A percentile compares a stretch with the other conserved stretches of the same genome.
Evolutionary conservation across 352 stramenopile species (phyloP).

Genomic region (Phytophthora uliginosa): DNA sequence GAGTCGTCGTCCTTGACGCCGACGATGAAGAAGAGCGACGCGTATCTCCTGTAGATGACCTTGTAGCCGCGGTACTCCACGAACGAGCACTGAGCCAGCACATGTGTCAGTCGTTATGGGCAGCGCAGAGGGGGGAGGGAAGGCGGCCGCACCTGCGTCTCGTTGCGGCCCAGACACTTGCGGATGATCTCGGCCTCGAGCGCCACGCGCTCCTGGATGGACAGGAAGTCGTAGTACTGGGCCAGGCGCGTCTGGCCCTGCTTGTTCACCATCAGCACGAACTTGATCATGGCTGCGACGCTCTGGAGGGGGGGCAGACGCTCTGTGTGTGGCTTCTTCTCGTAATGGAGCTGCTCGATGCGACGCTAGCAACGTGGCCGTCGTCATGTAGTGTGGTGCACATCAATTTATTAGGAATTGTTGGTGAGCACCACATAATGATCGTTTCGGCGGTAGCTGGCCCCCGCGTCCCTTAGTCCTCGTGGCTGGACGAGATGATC

Average conservation of each 20-base stretch:
- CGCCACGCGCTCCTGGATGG: constrained; percentile 98
- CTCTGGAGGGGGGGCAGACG: neutral
- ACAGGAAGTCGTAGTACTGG: constrained; percentile 99
- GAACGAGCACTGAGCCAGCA: constrained; percentile 96
- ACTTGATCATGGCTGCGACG: constrained; percentile 91
- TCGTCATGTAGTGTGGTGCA: neutral
- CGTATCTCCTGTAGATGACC: constrained; percentile 99
- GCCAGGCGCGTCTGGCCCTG: constrained; percentile 99
- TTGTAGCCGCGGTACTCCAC: constrained; percentile 99
- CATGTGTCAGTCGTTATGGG: no score
- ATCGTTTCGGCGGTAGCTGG: constrained; percentile 1
- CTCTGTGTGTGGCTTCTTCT: constrained; percentile 5
- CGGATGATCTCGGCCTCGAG: constrained; percentile 99
- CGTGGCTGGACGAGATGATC: constrained; percentile 44
- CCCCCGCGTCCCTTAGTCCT: constrained; percentile 5
- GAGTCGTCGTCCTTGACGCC: constrained; percentile 97
- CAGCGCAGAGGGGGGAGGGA: neutral
- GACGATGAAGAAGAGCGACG: constrained; percentile 99
- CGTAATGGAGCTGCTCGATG: constrained; percentile 19
- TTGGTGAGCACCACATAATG: constrained; percentile 2
- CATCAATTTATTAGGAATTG: neutral
- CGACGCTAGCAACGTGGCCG: constrained; percentile 21
- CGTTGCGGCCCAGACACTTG: constrained; percentile 98
- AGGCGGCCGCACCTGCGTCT: constrained; percentile 88
- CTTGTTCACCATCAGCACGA: constrained; percentile 99